phyloP scores from a whole-genome alignment of 2,329 filamentous ascomycete species.

The Xylariaceae sp. region DNA sequence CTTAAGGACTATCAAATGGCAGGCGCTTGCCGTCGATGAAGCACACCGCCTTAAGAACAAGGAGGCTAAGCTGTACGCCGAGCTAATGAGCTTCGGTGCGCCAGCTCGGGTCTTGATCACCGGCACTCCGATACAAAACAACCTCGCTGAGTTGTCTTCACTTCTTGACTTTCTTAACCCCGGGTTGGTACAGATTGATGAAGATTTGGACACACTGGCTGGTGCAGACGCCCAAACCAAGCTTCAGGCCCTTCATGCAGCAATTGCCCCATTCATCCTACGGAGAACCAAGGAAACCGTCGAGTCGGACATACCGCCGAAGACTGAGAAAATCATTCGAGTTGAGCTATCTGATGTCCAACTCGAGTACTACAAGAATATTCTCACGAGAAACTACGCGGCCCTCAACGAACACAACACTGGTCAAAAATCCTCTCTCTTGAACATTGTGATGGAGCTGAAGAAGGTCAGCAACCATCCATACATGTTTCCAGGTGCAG shows the following conservation, averaged over 20 bases:
- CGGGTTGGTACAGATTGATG: constrained; percentile 86
- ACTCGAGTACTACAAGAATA: constrained; percentile 98
- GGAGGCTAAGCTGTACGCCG: constrained; percentile 87
- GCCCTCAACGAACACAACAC: constrained; percentile 86
- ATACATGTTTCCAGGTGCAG: constrained; percentile 93
- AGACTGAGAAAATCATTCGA: constrained; percentile 98
- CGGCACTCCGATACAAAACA: constrained; percentile 96
- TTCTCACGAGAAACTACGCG: constrained; percentile 91
- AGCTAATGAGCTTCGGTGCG: constrained; percentile 78
- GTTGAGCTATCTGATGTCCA: constrained; percentile 96
- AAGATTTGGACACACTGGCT: constrained; percentile 76
- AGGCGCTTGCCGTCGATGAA: constrained; percentile 93
- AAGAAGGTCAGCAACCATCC: constrained; percentile 99
- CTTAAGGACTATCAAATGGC: constrained; percentile 90
- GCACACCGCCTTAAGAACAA: constrained; percentile 95
- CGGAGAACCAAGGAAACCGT: constrained; percentile 96
- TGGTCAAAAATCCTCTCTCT: constrained; percentile 87
- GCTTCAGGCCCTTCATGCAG: constrained; percentile 75
- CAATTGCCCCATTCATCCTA: constrained; percentile 91
- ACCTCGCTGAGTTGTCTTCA: constrained; percentile 84
- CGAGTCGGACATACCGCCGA: constrained; percentile 91
- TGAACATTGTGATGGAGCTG: constrained; percentile 99
- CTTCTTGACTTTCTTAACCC: constrained; percentile 96
- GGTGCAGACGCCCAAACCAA: constrained; percentile 81
- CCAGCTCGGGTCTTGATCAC: constrained; percentile 91